These are phyloP conservation scores for Syzygium syzygioides DNA, from an alignment of 441 rosid species.

Conservation along the genomic window DNA sequence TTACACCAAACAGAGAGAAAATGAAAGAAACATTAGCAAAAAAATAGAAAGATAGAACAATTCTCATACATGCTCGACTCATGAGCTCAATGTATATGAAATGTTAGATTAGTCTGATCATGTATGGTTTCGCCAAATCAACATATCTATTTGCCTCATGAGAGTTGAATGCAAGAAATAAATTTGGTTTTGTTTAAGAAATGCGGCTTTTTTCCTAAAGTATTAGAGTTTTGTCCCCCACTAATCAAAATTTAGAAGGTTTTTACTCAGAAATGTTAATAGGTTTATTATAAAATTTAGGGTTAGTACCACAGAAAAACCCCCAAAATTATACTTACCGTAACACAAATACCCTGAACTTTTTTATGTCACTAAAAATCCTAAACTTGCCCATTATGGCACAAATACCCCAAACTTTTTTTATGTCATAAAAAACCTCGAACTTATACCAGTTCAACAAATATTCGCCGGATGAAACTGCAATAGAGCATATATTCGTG, in stretches of 20 bases:
- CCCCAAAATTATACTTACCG: background rate
- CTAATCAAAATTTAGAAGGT: background rate
- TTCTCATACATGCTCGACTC: too few species aligned
- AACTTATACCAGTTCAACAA: background rate
- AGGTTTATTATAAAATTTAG: background rate
- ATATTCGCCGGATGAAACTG: background rate
- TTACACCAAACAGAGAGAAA: background rate
- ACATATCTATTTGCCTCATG: background rate
- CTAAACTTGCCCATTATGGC: accelerated
- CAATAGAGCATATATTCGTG: too few species aligned
- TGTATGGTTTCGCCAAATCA: background rate
- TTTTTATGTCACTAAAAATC: background rate
- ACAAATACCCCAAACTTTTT: background rate
- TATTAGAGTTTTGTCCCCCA: background rate
- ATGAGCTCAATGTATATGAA: background rate
- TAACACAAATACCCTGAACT: background rate
- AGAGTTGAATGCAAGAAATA: background rate
- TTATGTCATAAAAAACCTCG: too few species aligned
- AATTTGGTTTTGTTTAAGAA: background rate
- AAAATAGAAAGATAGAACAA: too few species aligned
- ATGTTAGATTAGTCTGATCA: background rate
- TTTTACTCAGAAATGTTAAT: background rate
- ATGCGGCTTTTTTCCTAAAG: background rate
- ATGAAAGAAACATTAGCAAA: background rate
- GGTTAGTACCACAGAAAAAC: background rate